Evolutionary conservation across 2,329 filamentous ascomycete species (phyloP).

Genomic region (Coleophoma crateriformis): DNA sequence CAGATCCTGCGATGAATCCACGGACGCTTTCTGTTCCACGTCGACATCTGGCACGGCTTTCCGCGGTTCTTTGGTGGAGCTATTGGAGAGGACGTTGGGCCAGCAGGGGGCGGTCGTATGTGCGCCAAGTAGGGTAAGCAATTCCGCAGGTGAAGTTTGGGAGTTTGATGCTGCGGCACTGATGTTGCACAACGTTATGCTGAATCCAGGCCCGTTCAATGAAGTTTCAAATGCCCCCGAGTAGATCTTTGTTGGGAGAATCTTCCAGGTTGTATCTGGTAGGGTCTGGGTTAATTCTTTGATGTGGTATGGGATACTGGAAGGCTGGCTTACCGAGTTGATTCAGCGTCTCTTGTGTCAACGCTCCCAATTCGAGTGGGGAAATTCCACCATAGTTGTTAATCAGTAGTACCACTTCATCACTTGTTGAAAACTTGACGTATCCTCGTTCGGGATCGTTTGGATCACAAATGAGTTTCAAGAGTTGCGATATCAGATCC

Average conservation of each 20-base stretch:
- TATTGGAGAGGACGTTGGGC: slow-evolving; percentile 20
- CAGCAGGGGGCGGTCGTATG: slow-evolving; percentile 38
- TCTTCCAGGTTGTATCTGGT: slow-evolving; percentile 37
- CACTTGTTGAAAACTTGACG: slow-evolving; percentile 37
- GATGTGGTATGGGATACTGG: neutral
- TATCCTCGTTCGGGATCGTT: slow-evolving; percentile 41
- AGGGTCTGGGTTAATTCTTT: neutral
- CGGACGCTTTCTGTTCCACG: slow-evolving; percentile 10
- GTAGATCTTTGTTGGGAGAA: slow-evolving; percentile 40
- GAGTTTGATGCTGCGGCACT: slow-evolving; percentile 26
- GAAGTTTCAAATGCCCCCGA: slow-evolving; percentile 45
- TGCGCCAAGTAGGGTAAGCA: slow-evolving; percentile 41
- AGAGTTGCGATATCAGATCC: slow-evolving; percentile 39
- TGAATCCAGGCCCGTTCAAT: slow-evolving; percentile 50
- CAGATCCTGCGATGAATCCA: slow-evolving; percentile 14
- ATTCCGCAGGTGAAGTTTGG: slow-evolving; percentile 23
- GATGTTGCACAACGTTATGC: slow-evolving; percentile 47
- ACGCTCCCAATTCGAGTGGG: slow-evolving; percentile 48
- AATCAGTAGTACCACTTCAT: slow-evolving; percentile 45
- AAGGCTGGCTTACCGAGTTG: slow-evolving; percentile 23
- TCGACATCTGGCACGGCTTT: slow-evolving; percentile 8
- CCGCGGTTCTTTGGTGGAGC: slow-evolving; percentile 10
- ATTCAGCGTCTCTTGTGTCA: slow-evolving; percentile 35
- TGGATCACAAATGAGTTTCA: slow-evolving; percentile 38
- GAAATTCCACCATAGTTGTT: slow-evolving; percentile 58